Percentiles rank a stretch among this genome's conserved stretches.
phyloP scores from a whole-genome alignment of 129 eudicot species.

The Kitagawia praeruptora region DNA sequence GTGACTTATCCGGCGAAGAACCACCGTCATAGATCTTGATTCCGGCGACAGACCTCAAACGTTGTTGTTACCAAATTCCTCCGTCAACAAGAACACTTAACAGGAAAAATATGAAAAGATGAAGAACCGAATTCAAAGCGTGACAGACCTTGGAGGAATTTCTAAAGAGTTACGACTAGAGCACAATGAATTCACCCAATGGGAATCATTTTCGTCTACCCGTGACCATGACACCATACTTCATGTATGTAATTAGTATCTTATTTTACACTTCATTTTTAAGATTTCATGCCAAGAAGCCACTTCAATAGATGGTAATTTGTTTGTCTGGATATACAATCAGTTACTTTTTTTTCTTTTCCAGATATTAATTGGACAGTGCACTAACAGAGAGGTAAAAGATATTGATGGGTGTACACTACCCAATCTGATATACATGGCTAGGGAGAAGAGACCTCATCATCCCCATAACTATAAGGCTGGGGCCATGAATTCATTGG shows the following conservation, averaged over 20 bases:
- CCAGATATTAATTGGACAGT: constrained; percentile 48
- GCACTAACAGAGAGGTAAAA: constrained; percentile 22
- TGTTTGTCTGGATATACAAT: background rate
- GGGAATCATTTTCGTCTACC: constrained; percentile 47
- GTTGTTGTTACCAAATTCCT: no score
- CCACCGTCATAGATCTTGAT: no score
- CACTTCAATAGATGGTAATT: background rate
- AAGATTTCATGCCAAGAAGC: background rate
- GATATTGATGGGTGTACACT: constrained; percentile 47
- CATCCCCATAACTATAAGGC: constrained; percentile 79
- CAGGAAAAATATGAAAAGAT: constrained; percentile 50
- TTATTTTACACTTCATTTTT: background rate
- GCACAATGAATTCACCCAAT: constrained; percentile 41
- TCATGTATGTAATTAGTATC: constrained; percentile 22
- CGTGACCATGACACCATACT: constrained; percentile 50
- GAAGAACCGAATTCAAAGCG: constrained; percentile 45
- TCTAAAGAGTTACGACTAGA: constrained; percentile 27
- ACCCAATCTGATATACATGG: constrained; percentile 70
- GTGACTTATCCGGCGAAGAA: no score
- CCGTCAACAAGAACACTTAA: background rate
- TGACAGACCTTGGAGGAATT: constrained; percentile 31
- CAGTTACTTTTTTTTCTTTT: background rate
- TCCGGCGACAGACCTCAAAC: no score
- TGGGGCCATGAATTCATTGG: constrained; percentile 97
- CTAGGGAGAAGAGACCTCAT: constrained; percentile 67